Evolutionary conservation across 257 asterid species (phyloP).

Genomic region (Solanum corneliomulleri): DNA sequence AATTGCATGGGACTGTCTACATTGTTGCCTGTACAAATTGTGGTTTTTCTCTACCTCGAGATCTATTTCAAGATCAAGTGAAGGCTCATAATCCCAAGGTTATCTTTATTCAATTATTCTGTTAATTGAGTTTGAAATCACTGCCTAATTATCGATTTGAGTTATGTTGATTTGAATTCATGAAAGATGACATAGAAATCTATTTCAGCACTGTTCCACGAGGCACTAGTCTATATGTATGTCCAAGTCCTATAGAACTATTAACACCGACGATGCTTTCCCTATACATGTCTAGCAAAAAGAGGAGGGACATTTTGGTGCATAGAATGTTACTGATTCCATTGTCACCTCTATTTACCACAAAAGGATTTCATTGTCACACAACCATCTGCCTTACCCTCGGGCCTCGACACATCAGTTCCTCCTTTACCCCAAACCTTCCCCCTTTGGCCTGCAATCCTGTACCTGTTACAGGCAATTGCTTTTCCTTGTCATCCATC

Average conservation of each 20-base stretch:
- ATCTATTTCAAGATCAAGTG: slow-evolving; percentile 76
- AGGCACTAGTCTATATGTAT: neutral
- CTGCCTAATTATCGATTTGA: neutral
- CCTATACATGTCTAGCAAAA: neutral
- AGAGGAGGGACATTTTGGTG: neutral
- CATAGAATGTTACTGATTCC: neutral
- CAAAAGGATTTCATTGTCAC: neutral
- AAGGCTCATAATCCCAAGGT: slow-evolving; percentile 87
- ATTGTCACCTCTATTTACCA: neutral
- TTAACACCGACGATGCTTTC: neutral
- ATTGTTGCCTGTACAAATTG: slow-evolving; percentile 72
- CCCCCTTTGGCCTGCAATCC: neutral
- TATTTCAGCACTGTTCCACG: neutral
- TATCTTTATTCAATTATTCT: slow-evolving; percentile 6
- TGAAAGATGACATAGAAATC: neutral
- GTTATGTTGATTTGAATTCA: neutral
- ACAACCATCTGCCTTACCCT: neutral
- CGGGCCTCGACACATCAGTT: neutral
- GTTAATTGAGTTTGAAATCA: neutral
- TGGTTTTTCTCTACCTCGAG: slow-evolving; percentile 67
- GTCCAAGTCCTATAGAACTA: neutral
- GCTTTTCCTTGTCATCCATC: neutral
- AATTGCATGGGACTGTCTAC: slow-evolving; percentile 91
- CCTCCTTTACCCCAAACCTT: neutral
- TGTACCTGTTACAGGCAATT: neutral